These are phyloP conservation scores for Zhuliangozyma blackwelliae DNA, from an alignment of 1,139 yeast species.

Conservation along the genomic window DNA sequence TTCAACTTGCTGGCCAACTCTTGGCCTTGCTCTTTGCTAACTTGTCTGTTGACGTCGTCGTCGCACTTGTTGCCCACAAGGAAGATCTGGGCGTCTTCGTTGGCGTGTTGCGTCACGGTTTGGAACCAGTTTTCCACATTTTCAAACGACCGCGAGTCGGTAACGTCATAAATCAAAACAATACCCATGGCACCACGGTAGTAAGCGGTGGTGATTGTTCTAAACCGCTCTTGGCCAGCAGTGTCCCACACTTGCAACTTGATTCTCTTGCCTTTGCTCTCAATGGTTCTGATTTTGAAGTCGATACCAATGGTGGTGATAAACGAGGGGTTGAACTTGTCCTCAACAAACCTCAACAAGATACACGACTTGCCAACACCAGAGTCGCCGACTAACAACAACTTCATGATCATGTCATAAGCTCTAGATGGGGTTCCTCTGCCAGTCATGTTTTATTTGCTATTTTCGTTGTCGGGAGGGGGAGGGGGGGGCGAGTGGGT, in stretches of 20 bases:
- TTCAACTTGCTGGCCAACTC: conserved; percentile 83
- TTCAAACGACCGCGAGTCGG: conserved; percentile 90
- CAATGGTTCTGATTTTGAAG: conserved; percentile 95
- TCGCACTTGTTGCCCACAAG: conserved; percentile 95
- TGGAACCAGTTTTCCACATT: conserved; percentile 86
- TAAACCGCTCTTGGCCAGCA: conserved; percentile 97
- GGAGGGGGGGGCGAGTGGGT: background rate
- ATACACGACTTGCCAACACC: conserved; percentile 97
- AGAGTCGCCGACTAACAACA: conserved; percentile 91
- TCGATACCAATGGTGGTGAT: conserved; percentile 98
- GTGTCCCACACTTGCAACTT: conserved; percentile 99
- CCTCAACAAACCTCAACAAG: conserved; percentile 90
- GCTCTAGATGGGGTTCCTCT: conserved; percentile 67
- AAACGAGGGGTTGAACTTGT: conserved; percentile 92
- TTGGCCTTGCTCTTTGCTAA: conserved; percentile 85
- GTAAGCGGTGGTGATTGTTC: conserved; percentile 97
- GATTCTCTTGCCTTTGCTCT: conserved; percentile 85
- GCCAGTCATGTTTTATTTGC: background rate
- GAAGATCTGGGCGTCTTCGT: conserved; percentile 90
- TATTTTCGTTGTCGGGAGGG: background rate
- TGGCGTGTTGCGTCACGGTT: conserved; percentile 94
- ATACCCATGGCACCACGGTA: conserved; percentile 99
- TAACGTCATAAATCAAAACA: conserved; percentile 90
- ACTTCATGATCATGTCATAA: conserved; percentile 91
- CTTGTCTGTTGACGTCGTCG: conserved; percentile 71